Percentiles rank a stretch among this genome's conserved stretches.
These are phyloP conservation scores for Golubevia sp. DNA, from an alignment of 1,284 basidiomycete genomes.

Conservation along the genomic window DNA sequence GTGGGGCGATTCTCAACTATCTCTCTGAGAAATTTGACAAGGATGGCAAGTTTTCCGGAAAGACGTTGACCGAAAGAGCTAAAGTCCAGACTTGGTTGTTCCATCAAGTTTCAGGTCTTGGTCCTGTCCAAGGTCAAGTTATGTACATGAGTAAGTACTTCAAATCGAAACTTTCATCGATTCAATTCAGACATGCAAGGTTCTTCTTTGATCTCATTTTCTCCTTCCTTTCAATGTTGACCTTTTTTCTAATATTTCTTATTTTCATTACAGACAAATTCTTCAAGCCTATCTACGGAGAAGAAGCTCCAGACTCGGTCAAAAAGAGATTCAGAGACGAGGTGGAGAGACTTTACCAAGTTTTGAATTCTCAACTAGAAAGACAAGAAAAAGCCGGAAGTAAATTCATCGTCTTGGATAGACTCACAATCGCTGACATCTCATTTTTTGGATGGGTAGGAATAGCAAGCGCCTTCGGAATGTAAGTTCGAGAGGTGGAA, in stretches of 20 bases:
- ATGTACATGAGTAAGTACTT: too few relatives aligned
- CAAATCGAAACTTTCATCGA: not conserved
- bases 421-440: constrained; percentile 3
- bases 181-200: too few relatives aligned
- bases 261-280: not conserved
- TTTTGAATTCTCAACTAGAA: not conserved
- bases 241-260: not conserved
- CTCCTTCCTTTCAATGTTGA: not conserved
- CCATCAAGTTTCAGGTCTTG: too few relatives aligned
- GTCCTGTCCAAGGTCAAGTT: too few relatives aligned
- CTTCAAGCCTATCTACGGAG: not conserved
- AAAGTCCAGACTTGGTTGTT: too few relatives aligned
- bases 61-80: too few relatives aligned
- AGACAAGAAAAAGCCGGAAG: not conserved
- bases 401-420: not conserved
- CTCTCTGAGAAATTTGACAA: not conserved
- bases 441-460: constrained; percentile 5
- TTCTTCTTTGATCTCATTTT: too few relatives aligned
- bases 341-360: not conserved
- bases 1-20: not conserved
- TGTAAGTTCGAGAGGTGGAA: not conserved
- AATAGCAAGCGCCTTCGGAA: not conserved
- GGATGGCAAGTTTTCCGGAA: too few relatives aligned
- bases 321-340: not conserved
- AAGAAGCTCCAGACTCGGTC: not conserved